Evolutionary conservation across 441 rosid genomes (phyloP).

Genomic region (Arabidopsis lyrata): DNA sequence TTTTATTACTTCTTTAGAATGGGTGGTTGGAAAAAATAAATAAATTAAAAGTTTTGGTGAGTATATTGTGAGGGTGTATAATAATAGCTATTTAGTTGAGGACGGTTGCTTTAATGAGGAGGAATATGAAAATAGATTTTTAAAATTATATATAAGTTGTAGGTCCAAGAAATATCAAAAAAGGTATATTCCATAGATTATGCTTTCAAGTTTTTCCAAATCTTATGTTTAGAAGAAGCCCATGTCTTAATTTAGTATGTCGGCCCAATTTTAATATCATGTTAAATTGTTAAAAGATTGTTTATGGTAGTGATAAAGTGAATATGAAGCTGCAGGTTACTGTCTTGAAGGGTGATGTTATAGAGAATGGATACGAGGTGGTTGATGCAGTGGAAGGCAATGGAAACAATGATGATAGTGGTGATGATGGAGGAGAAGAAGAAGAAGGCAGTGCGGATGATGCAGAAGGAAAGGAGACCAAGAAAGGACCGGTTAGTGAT

Average conservation of each 20-base stretch:
- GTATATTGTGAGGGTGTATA: constrained; percentile 23
- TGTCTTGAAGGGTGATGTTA: constrained; percentile 43
- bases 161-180: constrained; percentile 19
- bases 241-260: constrained; percentile 36
- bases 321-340: constrained; percentile 29
- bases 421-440: constrained; percentile 46
- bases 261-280: constrained; percentile 32
- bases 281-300: constrained; percentile 11
- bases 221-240: constrained; percentile 6
- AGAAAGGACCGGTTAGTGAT: constrained; percentile 53
- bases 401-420: constrained; percentile 45
- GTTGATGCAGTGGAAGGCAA: constrained; percentile 67
- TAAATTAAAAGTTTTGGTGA: background rate
- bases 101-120: constrained; percentile 35
- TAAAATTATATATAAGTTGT: background rate
- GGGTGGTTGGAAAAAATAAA: constrained; percentile 39
- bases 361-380: constrained; percentile 31
- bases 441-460: constrained; percentile 59
- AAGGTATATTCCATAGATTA: constrained; percentile 38
- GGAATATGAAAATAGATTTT: background rate
- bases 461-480: constrained; percentile 63
- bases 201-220: constrained; percentile 14
- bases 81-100: constrained; percentile 39
- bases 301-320: background rate
- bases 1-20: constrained; percentile 9